Evolutionary conservation across 1,284 basidiomycete species (phyloP).

Genomic region (Chalciporus sp.): DNA sequence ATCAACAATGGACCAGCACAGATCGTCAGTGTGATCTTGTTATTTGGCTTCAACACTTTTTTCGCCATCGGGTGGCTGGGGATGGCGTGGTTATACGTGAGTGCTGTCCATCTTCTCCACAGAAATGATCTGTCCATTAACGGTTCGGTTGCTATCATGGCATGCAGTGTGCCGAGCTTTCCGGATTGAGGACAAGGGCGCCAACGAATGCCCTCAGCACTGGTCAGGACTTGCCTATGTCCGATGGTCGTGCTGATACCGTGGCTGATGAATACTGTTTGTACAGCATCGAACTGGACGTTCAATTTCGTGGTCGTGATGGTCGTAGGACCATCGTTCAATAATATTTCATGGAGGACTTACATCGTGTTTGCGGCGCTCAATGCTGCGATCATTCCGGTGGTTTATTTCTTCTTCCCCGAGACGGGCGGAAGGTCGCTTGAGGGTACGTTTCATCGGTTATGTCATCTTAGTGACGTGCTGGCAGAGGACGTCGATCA

Average conservation of each 20-base stretch:
- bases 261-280: not conserved
- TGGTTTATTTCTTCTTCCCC: constrained; percentile 64
- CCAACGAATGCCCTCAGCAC: constrained; percentile 64
- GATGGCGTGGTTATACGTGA: constrained; percentile 64
- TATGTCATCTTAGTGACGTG: too few species aligned
- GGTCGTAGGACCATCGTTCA: constrained; percentile 63
- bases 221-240: constrained; percentile 24
- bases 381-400: constrained; percentile 58
- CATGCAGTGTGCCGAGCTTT: constrained; percentile 57
- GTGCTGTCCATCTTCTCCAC: not conserved
- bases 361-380: constrained; percentile 63
- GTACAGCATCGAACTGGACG: constrained; percentile 50
- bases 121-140: not conserved
- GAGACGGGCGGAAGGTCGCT: constrained; percentile 59
- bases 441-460: constrained; percentile 46
- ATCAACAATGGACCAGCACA: constrained; percentile 37
- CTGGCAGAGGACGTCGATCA: too few species aligned
- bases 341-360: constrained; percentile 58
- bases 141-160: not conserved
- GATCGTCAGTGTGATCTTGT: constrained; percentile 45
- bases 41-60: constrained; percentile 21
- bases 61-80: constrained; percentile 32
- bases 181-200: constrained; percentile 58
- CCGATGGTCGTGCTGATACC: not conserved
- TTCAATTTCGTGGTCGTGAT: constrained; percentile 66